Base-by-base conservation (phyloP, 192 early-diverging fungal species). In the Coemansia erecta region DNA sequence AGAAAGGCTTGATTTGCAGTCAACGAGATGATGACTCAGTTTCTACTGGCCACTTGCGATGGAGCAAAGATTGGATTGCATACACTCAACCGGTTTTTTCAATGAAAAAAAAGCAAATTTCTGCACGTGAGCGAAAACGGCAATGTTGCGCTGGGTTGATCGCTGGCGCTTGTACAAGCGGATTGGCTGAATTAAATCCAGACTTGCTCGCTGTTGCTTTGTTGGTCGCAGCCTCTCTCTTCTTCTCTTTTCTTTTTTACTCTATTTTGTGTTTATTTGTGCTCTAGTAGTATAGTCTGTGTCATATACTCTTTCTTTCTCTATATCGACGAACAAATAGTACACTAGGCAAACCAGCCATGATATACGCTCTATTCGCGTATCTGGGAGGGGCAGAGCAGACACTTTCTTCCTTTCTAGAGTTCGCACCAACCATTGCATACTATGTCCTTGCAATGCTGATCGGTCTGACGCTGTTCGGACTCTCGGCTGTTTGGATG, bases 401-500 rank as follows among this genome's bases (percentile, higher is more conserved):
- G 31, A 58, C 67, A 10, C 15, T 72, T 4, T 39, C 62, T 28
- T 62, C 69, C 3, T 35, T 73, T 26, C 49, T 55, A 57, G 64
- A 61, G 45, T 68, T 63, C 63, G 58, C 56, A 18, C 79, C 79
- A 4, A 66, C 66, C 3, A 48, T 69, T 37, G 53, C 58, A 18
- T 77, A 77, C 49, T 82, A 82, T 44, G 21, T 51, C 39, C 4
- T 64, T 21, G 57, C 46, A 21, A 55, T 69, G 55, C 19, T 67
- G 17, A 31, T 50, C 13, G 61, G 54, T n/a, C 52, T 77, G 52
- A 46, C 56, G 11, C 6, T 55, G 49, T 60, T 65, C 21, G 80
- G 64, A 2, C 52, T 82, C 7, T 45, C 56, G 11, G 61, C 65
- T 0, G 75, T 92, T 8, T 90, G 87, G 56, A 40, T 85, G 62